phyloP scores from a whole-genome alignment of 2,329 filamentous ascomycete species.

The Arthrobotrys entomopaga region DNA sequence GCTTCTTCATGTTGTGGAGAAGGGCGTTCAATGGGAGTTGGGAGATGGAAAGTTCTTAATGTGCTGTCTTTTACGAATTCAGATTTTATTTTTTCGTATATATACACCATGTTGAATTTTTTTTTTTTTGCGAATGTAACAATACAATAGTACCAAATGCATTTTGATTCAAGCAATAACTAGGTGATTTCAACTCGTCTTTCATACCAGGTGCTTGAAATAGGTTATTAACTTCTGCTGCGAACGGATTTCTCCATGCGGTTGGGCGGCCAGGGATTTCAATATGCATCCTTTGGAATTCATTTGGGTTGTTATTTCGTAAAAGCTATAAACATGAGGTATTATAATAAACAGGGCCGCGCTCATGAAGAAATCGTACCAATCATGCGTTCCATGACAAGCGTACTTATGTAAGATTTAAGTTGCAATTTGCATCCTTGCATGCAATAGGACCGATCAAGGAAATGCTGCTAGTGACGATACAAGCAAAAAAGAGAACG shows the following conservation, averaged over 20 bases:
- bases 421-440: too few relatives aligned
- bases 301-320: not conserved
- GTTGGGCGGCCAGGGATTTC: too few relatives aligned
- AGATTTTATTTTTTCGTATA: conserved; percentile 4
- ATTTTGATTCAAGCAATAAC: too few relatives aligned
- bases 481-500: not conserved
- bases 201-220: too few relatives aligned
- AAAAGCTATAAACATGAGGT: not conserved
- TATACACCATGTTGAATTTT: conserved; percentile 4
- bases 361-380: not conserved
- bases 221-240: too few relatives aligned
- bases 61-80: not conserved
- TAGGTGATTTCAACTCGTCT: too few relatives aligned
- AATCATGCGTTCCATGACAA: not conserved
- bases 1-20: conserved; percentile 8
- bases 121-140: not conserved
- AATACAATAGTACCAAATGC: too few relatives aligned
- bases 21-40: conserved; percentile 35
- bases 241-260: too few relatives aligned
- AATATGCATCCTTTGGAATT: not conserved
- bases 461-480: too few relatives aligned
- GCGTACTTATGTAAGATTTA: too few relatives aligned
- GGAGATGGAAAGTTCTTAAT: conserved; percentile 25
- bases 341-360: too few relatives aligned
- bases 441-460: too few relatives aligned